Percentiles rank a stretch among this genome's conserved stretches.
Conservation (phyloP, 1,139 yeast genomes). For the Waltiozyma sp. region DNA sequence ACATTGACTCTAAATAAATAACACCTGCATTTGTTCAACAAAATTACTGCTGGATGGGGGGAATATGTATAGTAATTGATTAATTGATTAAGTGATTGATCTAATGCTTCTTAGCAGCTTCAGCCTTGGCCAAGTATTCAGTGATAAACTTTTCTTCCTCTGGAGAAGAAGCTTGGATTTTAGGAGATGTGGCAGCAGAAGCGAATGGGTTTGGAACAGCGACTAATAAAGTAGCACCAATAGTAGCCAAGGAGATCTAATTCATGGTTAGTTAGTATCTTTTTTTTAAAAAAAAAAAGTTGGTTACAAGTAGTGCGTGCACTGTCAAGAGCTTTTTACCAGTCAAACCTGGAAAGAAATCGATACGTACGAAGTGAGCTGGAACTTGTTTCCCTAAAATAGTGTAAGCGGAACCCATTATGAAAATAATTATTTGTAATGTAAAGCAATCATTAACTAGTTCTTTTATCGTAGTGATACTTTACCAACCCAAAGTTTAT, state of each 20-base stretch:
- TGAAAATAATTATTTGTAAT: constrained; percentile 3
- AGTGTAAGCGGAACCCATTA: constrained; percentile 73
- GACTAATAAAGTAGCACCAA: constrained; percentile 47
- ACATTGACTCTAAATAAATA: background rate
- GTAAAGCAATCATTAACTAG: no score
- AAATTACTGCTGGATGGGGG: background rate
- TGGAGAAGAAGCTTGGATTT: constrained; percentile 66
- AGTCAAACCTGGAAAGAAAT: no score
- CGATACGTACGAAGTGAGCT: constrained; percentile 45
- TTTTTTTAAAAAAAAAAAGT: no score
- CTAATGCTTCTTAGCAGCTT: constrained; percentile 19
- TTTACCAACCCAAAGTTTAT: background rate
- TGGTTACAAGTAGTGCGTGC: no score
- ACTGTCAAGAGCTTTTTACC: no score
- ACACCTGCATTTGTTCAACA: background rate
- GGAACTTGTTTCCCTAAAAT: constrained; percentile 69
- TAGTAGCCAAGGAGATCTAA: constrained; percentile 58
- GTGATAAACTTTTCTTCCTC: constrained; percentile 80
- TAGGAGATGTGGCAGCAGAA: constrained; percentile 44
- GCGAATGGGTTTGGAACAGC: constrained; percentile 69
- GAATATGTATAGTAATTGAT: background rate
- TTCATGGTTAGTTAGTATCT: no score
- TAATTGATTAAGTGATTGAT: no score
- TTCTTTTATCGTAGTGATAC: no score
- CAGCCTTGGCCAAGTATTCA: constrained; percentile 32